Base-by-base conservation (phyloP, 495 filamentous ascomycete species). In the Penicillium pancosmium region DNA sequence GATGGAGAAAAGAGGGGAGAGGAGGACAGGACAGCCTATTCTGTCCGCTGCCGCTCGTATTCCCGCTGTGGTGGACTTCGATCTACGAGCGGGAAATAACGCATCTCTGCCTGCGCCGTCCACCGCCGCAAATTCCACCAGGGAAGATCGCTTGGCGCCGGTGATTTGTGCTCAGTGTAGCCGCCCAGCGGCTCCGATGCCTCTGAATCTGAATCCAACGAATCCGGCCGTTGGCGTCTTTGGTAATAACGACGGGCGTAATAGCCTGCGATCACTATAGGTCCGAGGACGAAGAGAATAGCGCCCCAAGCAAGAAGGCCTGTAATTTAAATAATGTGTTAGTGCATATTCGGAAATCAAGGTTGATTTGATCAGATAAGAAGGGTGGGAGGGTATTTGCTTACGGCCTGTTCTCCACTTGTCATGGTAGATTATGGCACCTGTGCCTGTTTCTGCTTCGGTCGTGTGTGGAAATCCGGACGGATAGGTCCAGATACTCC, bases 51-150 rank as follows among this genome's bases (percentile, higher is more conserved):
- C 23, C 63, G 56, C 36, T 46, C 35, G 25, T 55, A 55, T 13
- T 46, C 27, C 16, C 54, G 59, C 11, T 21, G 41, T 1, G 55
- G 56, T 46, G 50, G 53, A 52, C 52, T 59, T 52, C 63, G 67
- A 55, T 74, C 71, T 9, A 54, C 36, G 52, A 78, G 59, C 9
- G 74, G 67, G 49, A 70, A 68, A 54, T 77, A 77, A 3, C 55
- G 61, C n/a, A 61, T 52, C 34, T 72, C 67, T 27, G 47, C 43
- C 7, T 52, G 18, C 16, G 46, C 50, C 13, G 44, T 61, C 74
- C 74, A 76, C 62, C 71, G 62, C 6, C 64, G 67, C 68, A 64
- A 74, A 59, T 71, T 60, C 76, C 74, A 78, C 76, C 76, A 77
- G 23, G 70, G 62, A 13, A 64, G 55, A 21, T 54, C 52, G 13